Conservation (phyloP, 768 basidiomycete genomes). For the Hortiboletus flavorubellus region DNA sequence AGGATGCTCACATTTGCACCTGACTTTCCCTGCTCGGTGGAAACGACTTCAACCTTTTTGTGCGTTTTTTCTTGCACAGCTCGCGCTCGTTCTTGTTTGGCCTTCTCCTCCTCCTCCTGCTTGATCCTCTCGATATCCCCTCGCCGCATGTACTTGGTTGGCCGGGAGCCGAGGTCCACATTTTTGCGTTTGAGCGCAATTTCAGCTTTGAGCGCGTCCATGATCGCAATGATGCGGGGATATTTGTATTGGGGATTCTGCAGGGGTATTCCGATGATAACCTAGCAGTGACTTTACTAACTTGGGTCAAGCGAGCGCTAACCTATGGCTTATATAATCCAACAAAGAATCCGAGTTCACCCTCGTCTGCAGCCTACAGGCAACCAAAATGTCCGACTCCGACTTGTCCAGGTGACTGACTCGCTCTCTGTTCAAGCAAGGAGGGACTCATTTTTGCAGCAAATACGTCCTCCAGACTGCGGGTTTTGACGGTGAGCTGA, state of each 20-base stretch:
- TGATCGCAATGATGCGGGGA: conserved; percentile 27
- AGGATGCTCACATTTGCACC: conserved; percentile 43
- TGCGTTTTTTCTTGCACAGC: conserved; percentile 25
- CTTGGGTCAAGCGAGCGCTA: background rate
- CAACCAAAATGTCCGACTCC: conserved; percentile 57
- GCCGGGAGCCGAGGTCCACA: conserved; percentile 44
- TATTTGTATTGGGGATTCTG: background rate
- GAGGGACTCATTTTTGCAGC: conserved; percentile 39
- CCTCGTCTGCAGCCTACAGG: conserved; percentile 30
- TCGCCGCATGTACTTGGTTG: conserved; percentile 85
- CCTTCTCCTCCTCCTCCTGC: conserved; percentile 41
- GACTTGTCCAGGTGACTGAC: conserved; percentile 51
- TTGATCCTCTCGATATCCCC: conserved; percentile 82
- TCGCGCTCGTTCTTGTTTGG: conserved; percentile 33
- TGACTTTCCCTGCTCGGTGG: conserved; percentile 23
- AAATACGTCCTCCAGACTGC: conserved; percentile 92
- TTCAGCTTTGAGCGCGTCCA: conserved; percentile 91
- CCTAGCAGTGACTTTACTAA: no score
- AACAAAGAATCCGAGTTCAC: conserved; percentile 34
- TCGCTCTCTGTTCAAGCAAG: background rate
- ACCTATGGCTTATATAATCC: conserved; percentile 24
- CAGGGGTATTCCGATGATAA: background rate
- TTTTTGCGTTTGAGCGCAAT: conserved; percentile 86
- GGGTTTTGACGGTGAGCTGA: conserved; percentile 77
- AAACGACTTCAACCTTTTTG: conserved; percentile 11